phyloP scores from a whole-genome alignment of 2,329 filamentous ascomycete genomes.

The Ceratocystis smalleyi region DNA sequence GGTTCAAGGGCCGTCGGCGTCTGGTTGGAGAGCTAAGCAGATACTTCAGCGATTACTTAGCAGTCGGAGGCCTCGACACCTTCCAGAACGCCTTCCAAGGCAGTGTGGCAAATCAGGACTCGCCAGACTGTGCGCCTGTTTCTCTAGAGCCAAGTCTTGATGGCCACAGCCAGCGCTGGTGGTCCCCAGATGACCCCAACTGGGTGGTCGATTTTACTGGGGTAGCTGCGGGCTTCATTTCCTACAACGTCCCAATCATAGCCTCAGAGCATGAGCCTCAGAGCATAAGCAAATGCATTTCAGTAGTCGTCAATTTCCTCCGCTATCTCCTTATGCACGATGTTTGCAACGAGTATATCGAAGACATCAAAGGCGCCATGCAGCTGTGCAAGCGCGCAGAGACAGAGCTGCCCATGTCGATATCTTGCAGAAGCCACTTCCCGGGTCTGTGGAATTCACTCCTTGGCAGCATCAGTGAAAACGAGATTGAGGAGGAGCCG shows the following conservation, averaged over 20 bases:
- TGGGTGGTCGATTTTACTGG: constrained; percentile 71
- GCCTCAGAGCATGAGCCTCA: neutral
- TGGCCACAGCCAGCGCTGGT: constrained; percentile 38
- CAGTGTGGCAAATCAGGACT: constrained; percentile 25
- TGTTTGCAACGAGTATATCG: constrained; percentile 66
- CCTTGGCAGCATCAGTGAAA: constrained; percentile 35
- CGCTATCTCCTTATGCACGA: constrained; percentile 73
- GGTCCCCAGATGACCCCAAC: constrained; percentile 28
- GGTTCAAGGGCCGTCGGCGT: constrained; percentile 44
- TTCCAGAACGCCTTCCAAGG: constrained; percentile 42
- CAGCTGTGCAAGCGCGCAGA: constrained; percentile 50
- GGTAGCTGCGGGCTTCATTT: constrained; percentile 67
- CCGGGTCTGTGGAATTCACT: constrained; percentile 66
- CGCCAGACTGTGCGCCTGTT: constrained; percentile 28
- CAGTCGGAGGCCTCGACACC: constrained; percentile 64
- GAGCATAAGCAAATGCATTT: constrained; percentile 18
- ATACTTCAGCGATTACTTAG: constrained; percentile 66
- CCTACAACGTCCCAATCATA: constrained; percentile 27
- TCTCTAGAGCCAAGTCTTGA: constrained; percentile 35
- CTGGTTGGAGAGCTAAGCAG: constrained; percentile 45
- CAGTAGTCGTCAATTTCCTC: constrained; percentile 69
- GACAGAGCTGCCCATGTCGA: constrained; percentile 47
- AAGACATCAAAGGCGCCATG: constrained; percentile 51
- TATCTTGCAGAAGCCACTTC: constrained; percentile 35
- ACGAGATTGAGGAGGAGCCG: neutral